phyloP scores from a whole-genome alignment of 805 yeast species.

The Saccharomyces kudriavzevii region DNA sequence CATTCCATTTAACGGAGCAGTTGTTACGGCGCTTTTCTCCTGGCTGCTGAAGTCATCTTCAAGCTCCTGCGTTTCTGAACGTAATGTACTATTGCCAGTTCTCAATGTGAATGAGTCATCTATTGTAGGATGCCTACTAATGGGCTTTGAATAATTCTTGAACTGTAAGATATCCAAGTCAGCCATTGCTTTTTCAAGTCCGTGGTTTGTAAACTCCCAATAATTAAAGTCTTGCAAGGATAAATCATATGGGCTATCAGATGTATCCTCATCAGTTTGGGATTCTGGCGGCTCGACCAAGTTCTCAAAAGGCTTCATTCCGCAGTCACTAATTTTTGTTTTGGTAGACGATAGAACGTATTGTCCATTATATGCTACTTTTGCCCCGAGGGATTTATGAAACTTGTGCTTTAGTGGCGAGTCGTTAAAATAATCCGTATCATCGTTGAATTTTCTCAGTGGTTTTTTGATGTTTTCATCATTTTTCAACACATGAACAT shows the following conservation, averaged over 20 bases:
- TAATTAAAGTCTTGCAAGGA: not conserved
- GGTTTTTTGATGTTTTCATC: not conserved
- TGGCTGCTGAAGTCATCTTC: not conserved
- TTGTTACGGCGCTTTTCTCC: not conserved
- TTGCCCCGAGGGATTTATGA: not conserved
- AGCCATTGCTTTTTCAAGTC: not conserved
- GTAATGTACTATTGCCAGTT: not conserved
- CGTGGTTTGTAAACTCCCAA: not conserved
- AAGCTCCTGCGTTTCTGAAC: not conserved
- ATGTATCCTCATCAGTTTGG: not conserved
- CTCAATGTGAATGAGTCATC: not conserved
- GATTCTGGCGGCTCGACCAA: not conserved
- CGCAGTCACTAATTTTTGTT: not conserved
- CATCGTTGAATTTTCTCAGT: conserved; percentile 15
- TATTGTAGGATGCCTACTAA: not conserved
- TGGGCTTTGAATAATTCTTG: not conserved
- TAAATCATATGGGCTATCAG: not conserved
- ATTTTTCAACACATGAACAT: not conserved
- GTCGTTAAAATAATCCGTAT: conserved; percentile 20
- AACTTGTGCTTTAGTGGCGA: conserved; percentile 20
- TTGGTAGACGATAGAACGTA: not conserved
- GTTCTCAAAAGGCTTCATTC: not conserved
- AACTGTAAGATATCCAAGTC: not conserved
- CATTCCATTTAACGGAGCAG: not conserved
- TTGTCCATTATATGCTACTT: not conserved